Conservation (phyloP, 768 basidiomycete genomes). For the Mrakia blollopis region DNA sequence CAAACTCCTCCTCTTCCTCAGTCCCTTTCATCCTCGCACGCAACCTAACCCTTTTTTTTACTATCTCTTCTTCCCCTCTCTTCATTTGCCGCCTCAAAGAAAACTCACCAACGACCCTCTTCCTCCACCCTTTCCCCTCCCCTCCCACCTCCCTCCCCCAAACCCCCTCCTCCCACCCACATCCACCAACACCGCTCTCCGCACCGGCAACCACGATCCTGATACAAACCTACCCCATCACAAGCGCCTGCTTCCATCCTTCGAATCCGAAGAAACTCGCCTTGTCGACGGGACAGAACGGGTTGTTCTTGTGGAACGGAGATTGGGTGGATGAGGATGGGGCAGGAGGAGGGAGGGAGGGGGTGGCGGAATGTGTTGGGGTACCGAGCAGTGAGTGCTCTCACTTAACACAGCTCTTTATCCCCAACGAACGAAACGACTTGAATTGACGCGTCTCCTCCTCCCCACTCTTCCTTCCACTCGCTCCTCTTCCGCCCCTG, state of each 20-base stretch:
- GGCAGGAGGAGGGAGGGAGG: too few species aligned
- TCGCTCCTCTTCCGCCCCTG: background rate
- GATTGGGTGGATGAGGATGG: slow-evolving; percentile 21
- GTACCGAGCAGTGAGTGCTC: slow-evolving; percentile 23
- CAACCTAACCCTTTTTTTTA: background rate
- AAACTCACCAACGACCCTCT: slow-evolving; percentile 17
- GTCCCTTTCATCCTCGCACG: too few species aligned
- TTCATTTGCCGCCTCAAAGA: background rate
- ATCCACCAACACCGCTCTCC: background rate
- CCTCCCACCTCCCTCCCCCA: background rate
- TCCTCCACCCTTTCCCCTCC: slow-evolving; percentile 15
- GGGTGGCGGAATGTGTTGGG: slow-evolving; percentile 30
- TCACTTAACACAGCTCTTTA: background rate
- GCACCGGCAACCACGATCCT: slow-evolving; percentile 12
- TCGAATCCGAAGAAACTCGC: slow-evolving; percentile 20
- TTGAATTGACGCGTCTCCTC: background rate
- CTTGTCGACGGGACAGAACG: slow-evolving; percentile 13
- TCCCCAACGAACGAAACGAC: background rate
- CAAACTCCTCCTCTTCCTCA: too few species aligned
- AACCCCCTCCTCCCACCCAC: too few species aligned
- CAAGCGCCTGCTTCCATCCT: slow-evolving; percentile 18
- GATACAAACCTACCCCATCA: slow-evolving; percentile 9
- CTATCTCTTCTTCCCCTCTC: background rate
- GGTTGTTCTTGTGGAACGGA: slow-evolving; percentile 23
- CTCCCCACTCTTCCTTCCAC: background rate